A percentile compares a stretch with the other conserved stretches of the same genome.
phyloP scores from a whole-genome alignment of 129 eudicot species.

The Flaveria brownii region DNA sequence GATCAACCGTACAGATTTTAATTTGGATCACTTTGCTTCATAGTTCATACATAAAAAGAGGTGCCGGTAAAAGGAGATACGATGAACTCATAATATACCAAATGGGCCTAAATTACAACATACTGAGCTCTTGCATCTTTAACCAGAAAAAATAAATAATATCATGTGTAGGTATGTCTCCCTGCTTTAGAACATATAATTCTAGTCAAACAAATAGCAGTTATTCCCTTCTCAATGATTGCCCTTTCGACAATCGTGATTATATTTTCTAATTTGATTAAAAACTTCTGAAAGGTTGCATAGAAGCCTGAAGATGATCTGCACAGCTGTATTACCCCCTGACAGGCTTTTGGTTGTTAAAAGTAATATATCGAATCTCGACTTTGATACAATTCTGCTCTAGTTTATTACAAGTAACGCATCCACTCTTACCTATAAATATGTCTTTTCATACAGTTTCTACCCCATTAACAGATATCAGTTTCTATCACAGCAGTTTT shows the following conservation, averaged over 20 bases:
- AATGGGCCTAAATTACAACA: neutral
- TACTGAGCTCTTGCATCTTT: neutral
- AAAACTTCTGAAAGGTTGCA: slow-evolving; percentile 37
- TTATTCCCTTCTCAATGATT: slow-evolving; percentile 35
- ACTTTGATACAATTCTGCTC: neutral
- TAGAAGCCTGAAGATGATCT: slow-evolving; percentile 15
- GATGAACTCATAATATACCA: neutral
- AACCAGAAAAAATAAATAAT: neutral
- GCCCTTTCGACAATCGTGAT: slow-evolving; percentile 28
- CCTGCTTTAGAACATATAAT: slow-evolving; percentile 8
- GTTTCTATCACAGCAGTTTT: neutral
- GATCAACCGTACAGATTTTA: neutral
- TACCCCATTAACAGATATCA: slow-evolving; percentile 18
- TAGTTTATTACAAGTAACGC: slow-evolving; percentile 28
- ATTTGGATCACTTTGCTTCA: neutral
- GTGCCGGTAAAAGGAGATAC: neutral
- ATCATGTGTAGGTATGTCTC: slow-evolving; percentile 21
- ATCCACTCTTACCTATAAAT: slow-evolving; percentile 46
- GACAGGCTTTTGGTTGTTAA: slow-evolving; percentile 34
- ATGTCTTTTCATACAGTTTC: slow-evolving; percentile 25
- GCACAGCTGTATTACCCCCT: slow-evolving; percentile 33
- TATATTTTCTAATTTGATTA: slow-evolving; percentile 31
- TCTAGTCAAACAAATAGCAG: slow-evolving; percentile 22
- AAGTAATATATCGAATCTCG: slow-evolving; percentile 20
- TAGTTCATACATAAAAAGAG: neutral